Percentiles rank a stretch among this genome's conserved stretches.
phyloP scores from a whole-genome alignment of 2,329 filamentous ascomycete species.

The Arthrobotrys conoides region DNA sequence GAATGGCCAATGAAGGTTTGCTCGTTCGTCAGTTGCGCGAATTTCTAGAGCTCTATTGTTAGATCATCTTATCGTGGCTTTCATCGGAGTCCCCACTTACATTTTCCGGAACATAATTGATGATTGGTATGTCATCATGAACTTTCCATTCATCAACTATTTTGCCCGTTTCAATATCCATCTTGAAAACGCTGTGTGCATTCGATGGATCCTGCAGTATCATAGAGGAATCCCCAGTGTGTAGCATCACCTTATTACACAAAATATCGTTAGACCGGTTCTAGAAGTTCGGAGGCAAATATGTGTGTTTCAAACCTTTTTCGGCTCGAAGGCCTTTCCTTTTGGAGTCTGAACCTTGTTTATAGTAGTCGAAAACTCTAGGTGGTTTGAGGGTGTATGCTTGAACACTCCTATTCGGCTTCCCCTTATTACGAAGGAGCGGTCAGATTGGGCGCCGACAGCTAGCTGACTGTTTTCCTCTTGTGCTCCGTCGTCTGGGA shows the following conservation, averaged over 20 bases:
- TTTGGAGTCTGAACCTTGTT: conserved; percentile 92
- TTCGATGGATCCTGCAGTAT: conserved; percentile 86
- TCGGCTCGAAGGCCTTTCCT: conserved; percentile 90
- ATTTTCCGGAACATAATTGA: conserved; percentile 91
- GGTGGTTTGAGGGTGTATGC: conserved; percentile 89
- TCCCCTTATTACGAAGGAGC: conserved; percentile 95
- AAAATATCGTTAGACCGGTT: neutral
- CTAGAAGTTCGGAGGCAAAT: neutral
- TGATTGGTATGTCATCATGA: conserved; percentile 93
- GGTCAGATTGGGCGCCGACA: conserved; percentile 96
- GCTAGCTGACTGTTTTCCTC: conserved; percentile 85
- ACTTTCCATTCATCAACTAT: conserved; percentile 99
- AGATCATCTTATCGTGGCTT: conserved; percentile 62
- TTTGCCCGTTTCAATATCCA: conserved; percentile 98
- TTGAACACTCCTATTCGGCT: conserved; percentile 99
- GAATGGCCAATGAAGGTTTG: conserved; percentile 96
- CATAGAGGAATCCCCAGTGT: conserved; percentile 89
- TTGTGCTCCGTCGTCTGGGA: conserved; percentile 80
- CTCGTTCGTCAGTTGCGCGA: conserved; percentile 94
- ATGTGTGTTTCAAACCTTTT: conserved; percentile 73
- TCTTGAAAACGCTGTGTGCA: conserved; percentile 91
- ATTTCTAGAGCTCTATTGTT: conserved; percentile 75
- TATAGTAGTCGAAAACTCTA: conserved; percentile 97
- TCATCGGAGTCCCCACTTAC: conserved; percentile 67
- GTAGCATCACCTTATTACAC: conserved; percentile 80